phyloP scores from a whole-genome alignment of 2,329 filamentous ascomycete genomes.

The Exophiala phaeomuriformis region DNA sequence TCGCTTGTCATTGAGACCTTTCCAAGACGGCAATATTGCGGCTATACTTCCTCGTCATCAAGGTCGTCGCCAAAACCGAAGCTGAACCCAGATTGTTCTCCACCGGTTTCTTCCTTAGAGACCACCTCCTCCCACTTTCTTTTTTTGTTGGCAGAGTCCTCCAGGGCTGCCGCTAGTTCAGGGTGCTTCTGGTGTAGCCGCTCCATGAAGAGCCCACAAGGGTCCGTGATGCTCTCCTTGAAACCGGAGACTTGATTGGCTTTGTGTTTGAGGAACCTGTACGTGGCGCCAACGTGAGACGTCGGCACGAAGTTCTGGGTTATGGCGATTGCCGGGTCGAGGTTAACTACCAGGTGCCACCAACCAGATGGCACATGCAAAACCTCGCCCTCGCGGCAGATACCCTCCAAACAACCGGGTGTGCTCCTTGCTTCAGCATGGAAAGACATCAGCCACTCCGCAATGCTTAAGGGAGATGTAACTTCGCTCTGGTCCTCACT shows the following conservation, averaged over 20 bases:
- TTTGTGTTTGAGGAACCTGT: constrained; percentile 75
- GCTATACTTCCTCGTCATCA: constrained; percentile 39
- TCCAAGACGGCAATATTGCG: neutral
- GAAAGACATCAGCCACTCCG: constrained; percentile 91
- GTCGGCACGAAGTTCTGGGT: constrained; percentile 91
- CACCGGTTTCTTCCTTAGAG: constrained; percentile 42
- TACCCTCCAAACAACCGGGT: constrained; percentile 73
- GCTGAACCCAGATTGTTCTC: constrained; percentile 48
- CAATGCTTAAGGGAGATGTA: constrained; percentile 86
- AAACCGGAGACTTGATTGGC: constrained; percentile 85
- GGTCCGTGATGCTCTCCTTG: constrained; percentile 59
- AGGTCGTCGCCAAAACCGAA: constrained; percentile 58
- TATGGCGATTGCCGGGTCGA: constrained; percentile 75
- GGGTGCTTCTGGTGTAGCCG: constrained; percentile 59
- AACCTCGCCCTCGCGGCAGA: constrained; percentile 77
- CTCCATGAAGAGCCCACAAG: constrained; percentile 67
- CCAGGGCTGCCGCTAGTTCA: constrained; percentile 61
- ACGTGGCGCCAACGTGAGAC: constrained; percentile 63
- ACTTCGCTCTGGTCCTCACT: constrained; percentile 87
- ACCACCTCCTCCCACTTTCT: constrained; percentile 81
- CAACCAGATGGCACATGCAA: constrained; percentile 88
- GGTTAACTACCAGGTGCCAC: constrained; percentile 94
- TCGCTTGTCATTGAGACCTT: constrained; percentile 70
- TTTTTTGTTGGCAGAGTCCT: constrained; percentile 56
- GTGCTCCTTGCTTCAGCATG: constrained; percentile 71